Percentiles rank a stretch among this genome's conserved stretches.
Evolutionary conservation across 441 rosid genomes (phyloP).

Genomic region (Erodium moschatum): DNA sequence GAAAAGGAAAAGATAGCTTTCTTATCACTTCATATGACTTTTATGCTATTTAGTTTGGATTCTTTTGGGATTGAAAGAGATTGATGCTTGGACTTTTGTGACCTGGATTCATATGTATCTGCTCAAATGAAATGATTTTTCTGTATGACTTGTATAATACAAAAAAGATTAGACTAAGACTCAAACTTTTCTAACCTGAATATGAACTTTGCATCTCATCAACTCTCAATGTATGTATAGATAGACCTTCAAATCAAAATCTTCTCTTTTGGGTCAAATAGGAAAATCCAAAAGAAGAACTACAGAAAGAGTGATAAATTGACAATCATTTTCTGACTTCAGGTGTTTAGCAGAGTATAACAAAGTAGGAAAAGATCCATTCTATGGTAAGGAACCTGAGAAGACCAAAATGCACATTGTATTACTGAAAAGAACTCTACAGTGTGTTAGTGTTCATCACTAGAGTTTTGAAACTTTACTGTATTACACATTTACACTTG

Average conservation of each 20-base stretch:
- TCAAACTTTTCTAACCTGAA: too few relatives aligned
- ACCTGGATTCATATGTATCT: neutral
- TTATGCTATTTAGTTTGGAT: neutral
- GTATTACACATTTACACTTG: neutral
- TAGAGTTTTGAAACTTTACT: neutral
- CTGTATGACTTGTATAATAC: too few relatives aligned
- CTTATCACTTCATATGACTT: neutral
- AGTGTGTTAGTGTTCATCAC: neutral
- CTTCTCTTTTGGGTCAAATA: too few relatives aligned
- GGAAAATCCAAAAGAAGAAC: too few relatives aligned
- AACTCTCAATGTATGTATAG: too few relatives aligned
- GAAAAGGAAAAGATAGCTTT: neutral
- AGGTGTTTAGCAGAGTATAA: neutral
- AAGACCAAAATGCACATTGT: too few relatives aligned
- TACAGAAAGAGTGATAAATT: too few relatives aligned
- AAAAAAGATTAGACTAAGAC: neutral
- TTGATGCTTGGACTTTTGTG: neutral
- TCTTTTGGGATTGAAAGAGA: neutral
- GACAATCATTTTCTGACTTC: neutral
- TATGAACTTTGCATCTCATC: neutral
- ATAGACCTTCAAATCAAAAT: too few relatives aligned
- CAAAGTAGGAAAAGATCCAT: neutral
- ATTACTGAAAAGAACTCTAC: too few relatives aligned
- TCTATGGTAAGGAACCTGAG: too few relatives aligned
- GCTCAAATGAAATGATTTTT: neutral